Evolutionary conservation across 441 rosid genomes (phyloP).

Genomic region (Dalechampia spathulata): DNA sequence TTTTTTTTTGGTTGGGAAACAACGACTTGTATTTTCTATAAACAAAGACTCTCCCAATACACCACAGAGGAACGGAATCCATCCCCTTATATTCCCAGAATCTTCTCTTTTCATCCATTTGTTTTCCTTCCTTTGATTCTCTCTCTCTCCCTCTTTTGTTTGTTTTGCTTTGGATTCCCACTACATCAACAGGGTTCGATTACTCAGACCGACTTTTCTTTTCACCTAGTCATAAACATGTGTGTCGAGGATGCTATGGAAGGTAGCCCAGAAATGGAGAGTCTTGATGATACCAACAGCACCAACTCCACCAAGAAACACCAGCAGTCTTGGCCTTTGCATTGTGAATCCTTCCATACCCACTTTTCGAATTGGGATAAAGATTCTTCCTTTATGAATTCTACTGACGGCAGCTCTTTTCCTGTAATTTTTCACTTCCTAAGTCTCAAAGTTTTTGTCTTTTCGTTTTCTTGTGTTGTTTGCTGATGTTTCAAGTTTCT

Average conservation of each 20-base stretch:
- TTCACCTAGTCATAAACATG: conserved; percentile 37
- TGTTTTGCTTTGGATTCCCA: conserved; percentile 19
- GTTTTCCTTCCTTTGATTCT: conserved; percentile 6
- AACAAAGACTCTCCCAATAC: neutral
- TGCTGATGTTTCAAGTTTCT: neutral
- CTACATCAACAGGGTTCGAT: neutral
- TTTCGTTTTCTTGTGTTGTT: neutral
- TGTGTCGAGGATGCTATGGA: conserved; percentile 44
- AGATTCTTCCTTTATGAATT: conserved; percentile 22
- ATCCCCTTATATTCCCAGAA: conserved; percentile 20
- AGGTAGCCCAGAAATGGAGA: conserved; percentile 27
- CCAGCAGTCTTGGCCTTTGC: conserved; percentile 27
- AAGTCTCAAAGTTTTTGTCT: neutral
- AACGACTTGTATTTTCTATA: too few species aligned
- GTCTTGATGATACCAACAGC: conserved; percentile 1
- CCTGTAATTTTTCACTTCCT: conserved; percentile 25
- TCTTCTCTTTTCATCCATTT: conserved; percentile 27
- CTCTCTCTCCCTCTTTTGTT: neutral
- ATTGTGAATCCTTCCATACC: conserved; percentile 33
- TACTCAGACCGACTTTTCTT: too few species aligned
- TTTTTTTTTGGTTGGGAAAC: neutral
- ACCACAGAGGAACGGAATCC: neutral
- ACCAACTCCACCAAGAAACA: conserved; percentile 4
- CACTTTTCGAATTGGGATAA: conserved; percentile 35
- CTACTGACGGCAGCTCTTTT: conserved; percentile 25